These are phyloP conservation scores for Ogataea nitratoaversa DNA, from an alignment of 805 yeast genomes.

Conservation along the genomic window DNA sequence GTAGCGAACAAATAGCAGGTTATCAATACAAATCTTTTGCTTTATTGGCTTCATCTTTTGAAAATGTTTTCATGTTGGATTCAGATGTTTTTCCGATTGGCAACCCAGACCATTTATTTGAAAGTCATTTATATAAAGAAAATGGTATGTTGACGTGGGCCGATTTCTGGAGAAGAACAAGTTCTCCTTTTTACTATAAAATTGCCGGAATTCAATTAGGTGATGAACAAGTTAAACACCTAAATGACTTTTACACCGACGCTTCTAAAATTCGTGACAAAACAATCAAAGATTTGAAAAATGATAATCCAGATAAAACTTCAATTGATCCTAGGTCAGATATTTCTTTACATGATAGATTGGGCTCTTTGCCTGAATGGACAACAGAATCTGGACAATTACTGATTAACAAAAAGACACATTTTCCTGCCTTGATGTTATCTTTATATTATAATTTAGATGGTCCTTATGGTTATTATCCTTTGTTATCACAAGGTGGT, in stretches of 20 bases:
- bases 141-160: constrained; percentile 69
- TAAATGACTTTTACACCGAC: constrained; percentile 26
- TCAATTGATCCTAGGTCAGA: constrained; percentile 26
- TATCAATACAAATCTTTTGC: constrained; percentile 35
- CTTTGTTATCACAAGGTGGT: constrained; percentile 54
- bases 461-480: constrained; percentile 59
- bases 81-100: constrained; percentile 71
- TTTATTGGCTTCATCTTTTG: constrained; percentile 66
- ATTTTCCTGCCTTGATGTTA: constrained; percentile 52
- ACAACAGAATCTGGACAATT: constrained; percentile 69
- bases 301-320: no score
- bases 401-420: constrained; percentile 51
- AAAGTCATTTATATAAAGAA: constrained; percentile 47
- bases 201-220: constrained; percentile 56
- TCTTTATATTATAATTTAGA: constrained; percentile 62
- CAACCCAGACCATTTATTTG: constrained; percentile 58
- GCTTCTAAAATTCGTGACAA: constrained; percentile 27
- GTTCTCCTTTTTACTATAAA: constrained; percentile 67
- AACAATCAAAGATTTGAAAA: constrained; percentile 18
- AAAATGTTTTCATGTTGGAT: constrained; percentile 67
- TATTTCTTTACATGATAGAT: constrained; percentile 53
- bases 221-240: constrained; percentile 16
- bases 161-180: constrained; percentile 84
- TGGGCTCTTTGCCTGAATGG: constrained; percentile 61
- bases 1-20: constrained; percentile 12